A percentile compares a stretch with the other conserved stretches of the same genome.
Evolutionary conservation across 345 rosid genomes (phyloP).

Genomic region (Pistacia atlantica): DNA sequence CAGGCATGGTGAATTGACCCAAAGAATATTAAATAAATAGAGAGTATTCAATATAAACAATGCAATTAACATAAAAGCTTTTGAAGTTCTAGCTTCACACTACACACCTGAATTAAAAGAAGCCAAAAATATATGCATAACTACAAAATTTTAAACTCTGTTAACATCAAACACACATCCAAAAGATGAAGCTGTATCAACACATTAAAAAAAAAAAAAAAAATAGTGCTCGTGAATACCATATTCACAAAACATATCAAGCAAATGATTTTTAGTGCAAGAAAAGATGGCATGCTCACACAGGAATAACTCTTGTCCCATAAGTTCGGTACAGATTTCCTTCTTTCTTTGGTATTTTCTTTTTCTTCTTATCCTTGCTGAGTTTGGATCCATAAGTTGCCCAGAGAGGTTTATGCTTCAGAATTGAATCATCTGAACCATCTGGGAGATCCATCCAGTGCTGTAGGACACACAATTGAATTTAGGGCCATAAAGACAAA

Average conservation of each 20-base stretch:
- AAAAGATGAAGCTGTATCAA: not conserved
- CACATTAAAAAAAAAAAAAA: not conserved
- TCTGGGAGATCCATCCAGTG: constrained; percentile 81
- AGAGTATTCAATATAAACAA: not conserved
- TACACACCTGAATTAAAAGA: not conserved
- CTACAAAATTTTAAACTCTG: constrained; percentile 3
- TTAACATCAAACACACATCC: not conserved
- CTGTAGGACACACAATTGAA: constrained; percentile 45
- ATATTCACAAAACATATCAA: not conserved
- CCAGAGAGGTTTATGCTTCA: constrained; percentile 97
- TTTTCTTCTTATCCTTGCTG: constrained; percentile 57
- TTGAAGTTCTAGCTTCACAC: not conserved
- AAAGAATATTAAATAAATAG: not conserved
- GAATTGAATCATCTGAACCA: constrained; percentile 71
- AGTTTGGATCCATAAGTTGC: constrained; percentile 56
- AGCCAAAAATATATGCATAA: not conserved
- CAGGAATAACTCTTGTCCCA: constrained; percentile 98
- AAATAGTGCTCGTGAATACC: not conserved
- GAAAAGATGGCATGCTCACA: constrained; percentile 52
- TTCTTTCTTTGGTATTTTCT: constrained; percentile 54
- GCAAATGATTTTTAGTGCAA: constrained; percentile 12
- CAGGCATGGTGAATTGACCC: constrained; percentile 5
- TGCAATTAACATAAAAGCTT: not conserved
- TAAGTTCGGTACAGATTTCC: constrained; percentile 84
- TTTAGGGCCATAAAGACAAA: constrained; percentile 17